These are phyloP conservation scores for Quercus variabilis DNA, from an alignment of 306 rosid species.

Conservation along the genomic window DNA sequence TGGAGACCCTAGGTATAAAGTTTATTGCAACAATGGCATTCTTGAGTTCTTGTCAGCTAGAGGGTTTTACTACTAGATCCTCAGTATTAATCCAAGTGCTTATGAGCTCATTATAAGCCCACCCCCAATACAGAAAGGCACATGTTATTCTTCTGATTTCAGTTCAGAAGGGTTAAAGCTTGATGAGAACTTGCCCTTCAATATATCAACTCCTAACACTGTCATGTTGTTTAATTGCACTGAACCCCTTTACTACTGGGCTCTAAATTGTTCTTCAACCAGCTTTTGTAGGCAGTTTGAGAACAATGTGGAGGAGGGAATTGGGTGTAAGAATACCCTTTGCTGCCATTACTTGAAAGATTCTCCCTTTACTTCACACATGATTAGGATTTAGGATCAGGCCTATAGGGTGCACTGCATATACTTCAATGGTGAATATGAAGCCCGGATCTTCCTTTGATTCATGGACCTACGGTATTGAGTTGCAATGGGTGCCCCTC, in stretches of 20 bases:
- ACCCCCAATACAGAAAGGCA: conserved; percentile 32
- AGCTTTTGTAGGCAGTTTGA: conserved; percentile 73
- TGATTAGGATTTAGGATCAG: conserved; percentile 58
- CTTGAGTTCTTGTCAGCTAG: conserved; percentile 61
- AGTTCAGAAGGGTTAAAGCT: conserved; percentile 45
- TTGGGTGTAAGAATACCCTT: conserved; percentile 53
- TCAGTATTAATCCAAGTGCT: conserved; percentile 41
- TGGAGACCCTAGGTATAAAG: conserved; percentile 60
- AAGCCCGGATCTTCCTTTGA: conserved; percentile 40
- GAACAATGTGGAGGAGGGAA: conserved; percentile 41
- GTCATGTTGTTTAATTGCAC: conserved; percentile 72
- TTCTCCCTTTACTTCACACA: conserved; percentile 71
- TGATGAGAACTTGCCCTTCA: conserved; percentile 64
- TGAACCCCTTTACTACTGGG: conserved; percentile 44
- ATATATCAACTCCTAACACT: conserved; percentile 62
- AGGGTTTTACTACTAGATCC: conserved; percentile 61
- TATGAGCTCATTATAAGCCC: conserved; percentile 56
- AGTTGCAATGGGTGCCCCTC: conserved; percentile 72
- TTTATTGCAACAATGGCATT: conserved; percentile 50
- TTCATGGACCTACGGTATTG: conserved; percentile 81
- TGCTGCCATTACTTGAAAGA: conserved; percentile 80
- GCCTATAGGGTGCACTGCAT: conserved; percentile 78
- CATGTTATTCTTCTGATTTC: conserved; percentile 68
- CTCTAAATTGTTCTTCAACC: conserved; percentile 59
- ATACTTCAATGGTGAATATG: conserved; percentile 58